Conservation (phyloP, 2,329 filamentous ascomycete species). For the Fusarium newnesense region DNA sequence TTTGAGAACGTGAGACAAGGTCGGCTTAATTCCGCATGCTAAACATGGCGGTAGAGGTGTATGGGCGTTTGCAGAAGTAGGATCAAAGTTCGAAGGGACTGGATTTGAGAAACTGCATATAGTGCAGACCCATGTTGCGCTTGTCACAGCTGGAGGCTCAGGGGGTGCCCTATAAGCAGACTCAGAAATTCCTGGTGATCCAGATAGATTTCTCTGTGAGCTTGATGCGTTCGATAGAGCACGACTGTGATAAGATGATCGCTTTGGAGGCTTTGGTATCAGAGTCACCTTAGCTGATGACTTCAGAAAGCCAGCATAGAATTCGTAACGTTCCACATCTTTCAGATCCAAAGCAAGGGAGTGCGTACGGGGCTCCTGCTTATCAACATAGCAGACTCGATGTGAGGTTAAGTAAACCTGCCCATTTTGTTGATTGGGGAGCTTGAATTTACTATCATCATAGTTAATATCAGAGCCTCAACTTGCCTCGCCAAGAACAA, state of each 20-base stretch:
- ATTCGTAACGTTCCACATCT: slow-evolving; percentile 89
- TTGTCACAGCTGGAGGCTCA: slow-evolving; percentile 60
- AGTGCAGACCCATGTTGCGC: slow-evolving; percentile 91
- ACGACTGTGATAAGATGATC: slow-evolving; percentile 66
- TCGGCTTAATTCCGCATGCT: slow-evolving; percentile 93
- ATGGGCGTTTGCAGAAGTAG: slow-evolving; percentile 79
- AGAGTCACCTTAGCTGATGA: slow-evolving; percentile 94
- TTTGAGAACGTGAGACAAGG: slow-evolving; percentile 83
- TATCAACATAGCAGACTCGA: slow-evolving; percentile 93
- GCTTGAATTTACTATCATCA: slow-evolving; percentile 83
- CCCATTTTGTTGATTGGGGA: slow-evolving; percentile 92
- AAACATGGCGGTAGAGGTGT: slow-evolving; percentile 88
- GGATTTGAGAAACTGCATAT: slow-evolving; percentile 97
- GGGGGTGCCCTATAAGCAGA: slow-evolving; percentile 53
- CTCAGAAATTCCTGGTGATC: slow-evolving; percentile 59
- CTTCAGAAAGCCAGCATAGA: slow-evolving; percentile 93
- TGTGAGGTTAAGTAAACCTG: slow-evolving; percentile 97
- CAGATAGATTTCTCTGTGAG: slow-evolving; percentile 57
- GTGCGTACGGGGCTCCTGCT: slow-evolving; percentile 83
- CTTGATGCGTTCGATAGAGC: slow-evolving; percentile 59
- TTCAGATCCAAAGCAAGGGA: slow-evolving; percentile 89
- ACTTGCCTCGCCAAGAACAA: slow-evolving; percentile 28
- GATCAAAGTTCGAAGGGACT: slow-evolving; percentile 93
- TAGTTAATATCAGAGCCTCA: slow-evolving; percentile 23
- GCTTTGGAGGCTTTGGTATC: slow-evolving; percentile 81